Conservation (phyloP, 2,329 filamentous ascomycete genomes). For the Clarireedia sp. region DNA sequence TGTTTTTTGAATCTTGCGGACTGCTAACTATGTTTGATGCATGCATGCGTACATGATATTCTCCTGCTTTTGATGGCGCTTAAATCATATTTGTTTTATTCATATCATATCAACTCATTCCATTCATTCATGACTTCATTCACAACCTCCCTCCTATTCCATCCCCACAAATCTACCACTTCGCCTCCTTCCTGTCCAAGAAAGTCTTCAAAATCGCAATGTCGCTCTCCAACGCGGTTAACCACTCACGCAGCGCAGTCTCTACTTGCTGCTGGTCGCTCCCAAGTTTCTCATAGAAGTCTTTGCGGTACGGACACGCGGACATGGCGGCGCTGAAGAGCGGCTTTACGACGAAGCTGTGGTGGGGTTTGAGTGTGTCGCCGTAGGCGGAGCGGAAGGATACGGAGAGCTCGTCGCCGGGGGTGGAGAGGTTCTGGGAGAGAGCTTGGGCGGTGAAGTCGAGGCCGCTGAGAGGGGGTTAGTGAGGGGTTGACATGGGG, state of each 20-base stretch:
- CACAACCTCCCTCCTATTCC: background rate
- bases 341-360: slow-evolving; percentile 82
- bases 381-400: slow-evolving; percentile 86
- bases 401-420: slow-evolving; percentile 65
- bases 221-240: slow-evolving; percentile 68
- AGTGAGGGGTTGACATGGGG: background rate
- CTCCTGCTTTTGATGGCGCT: too few relatives aligned
- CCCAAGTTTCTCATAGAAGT: slow-evolving; percentile 87
- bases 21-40: too few relatives aligned
- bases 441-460: slow-evolving; percentile 89
- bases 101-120: background rate
- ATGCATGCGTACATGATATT: too few relatives aligned
- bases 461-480: slow-evolving; percentile 55
- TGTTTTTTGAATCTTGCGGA: too few relatives aligned
- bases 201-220: slow-evolving; percentile 69
- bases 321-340: slow-evolving; percentile 90
- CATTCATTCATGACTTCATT: background rate
- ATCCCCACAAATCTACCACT: slow-evolving; percentile 26
- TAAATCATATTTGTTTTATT: too few relatives aligned
- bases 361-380: slow-evolving; percentile 82
- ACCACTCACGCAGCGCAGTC: slow-evolving; percentile 59
- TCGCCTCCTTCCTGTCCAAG: slow-evolving; percentile 42
- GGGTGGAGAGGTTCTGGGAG: slow-evolving; percentile 62
- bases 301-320: slow-evolving; percentile 84
- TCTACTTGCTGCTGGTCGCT: slow-evolving; percentile 55